Conservation (phyloP, 2,329 filamentous ascomycete genomes). For the Fusarium sororula region DNA sequence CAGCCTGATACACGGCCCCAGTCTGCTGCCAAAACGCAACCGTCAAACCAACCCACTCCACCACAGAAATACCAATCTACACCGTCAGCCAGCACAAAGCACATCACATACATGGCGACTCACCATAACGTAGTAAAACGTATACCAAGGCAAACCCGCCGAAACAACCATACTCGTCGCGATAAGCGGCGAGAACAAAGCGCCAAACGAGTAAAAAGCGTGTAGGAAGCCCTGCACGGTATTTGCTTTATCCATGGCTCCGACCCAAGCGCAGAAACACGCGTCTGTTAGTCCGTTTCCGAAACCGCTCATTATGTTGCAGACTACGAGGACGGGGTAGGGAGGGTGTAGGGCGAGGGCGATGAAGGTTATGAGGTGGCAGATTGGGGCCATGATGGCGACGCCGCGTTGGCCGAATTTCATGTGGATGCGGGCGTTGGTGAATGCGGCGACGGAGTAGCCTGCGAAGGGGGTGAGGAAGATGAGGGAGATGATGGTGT, state of each 20-base stretch:
- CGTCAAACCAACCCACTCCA: conserved; percentile 64
- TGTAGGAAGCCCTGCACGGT: conserved; percentile 73
- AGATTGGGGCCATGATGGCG: conserved; percentile 67
- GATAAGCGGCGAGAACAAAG: conserved; percentile 69
- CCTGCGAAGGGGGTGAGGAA: conserved; percentile 72
- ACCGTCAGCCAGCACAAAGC: neutral
- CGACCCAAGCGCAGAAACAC: conserved; percentile 61
- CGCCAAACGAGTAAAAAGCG: conserved; percentile 71
- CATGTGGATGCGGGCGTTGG: conserved; percentile 69
- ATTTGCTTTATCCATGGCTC: conserved; percentile 74
- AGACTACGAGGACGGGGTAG: conserved; percentile 69
- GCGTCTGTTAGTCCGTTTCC: conserved; percentile 71
- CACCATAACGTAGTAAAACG: conserved; percentile 77
- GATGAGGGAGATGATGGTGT: conserved; percentile 68
- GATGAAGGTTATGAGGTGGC: conserved; percentile 69
- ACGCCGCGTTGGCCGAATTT: conserved; percentile 72
- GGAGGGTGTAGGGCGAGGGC: conserved; percentile 70
- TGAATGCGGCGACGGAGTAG: conserved; percentile 68
- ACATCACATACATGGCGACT: conserved; percentile 38
- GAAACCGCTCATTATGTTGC: conserved; percentile 71
- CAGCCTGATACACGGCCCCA: conserved; percentile 60
- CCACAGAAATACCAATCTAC: conserved; percentile 55
- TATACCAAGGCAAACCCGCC: conserved; percentile 68
- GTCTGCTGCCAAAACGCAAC: conserved; percentile 69
- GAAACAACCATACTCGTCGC: conserved; percentile 74